Evolutionary conservation across 441 rosid species (phyloP).

Genomic region (Euphorbia schlechtendalii): DNA sequence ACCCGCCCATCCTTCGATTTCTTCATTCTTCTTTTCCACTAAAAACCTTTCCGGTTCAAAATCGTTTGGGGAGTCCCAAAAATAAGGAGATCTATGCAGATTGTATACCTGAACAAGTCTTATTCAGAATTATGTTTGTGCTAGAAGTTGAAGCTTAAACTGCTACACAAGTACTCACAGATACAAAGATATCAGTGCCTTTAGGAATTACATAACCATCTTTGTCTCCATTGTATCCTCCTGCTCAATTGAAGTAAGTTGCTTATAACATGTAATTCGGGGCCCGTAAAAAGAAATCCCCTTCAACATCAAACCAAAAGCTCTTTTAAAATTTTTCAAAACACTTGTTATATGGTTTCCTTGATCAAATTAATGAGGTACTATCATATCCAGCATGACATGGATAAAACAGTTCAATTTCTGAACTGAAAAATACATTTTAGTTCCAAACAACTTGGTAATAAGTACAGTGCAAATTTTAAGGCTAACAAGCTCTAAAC

Average conservation of each 20-base stretch:
- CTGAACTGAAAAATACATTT: too few relatives aligned
- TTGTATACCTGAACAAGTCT: constrained; percentile 55
- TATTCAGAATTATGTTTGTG: background rate
- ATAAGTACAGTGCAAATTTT: too few relatives aligned
- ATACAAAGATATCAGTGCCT: constrained; percentile 84
- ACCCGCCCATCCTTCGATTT: constrained; percentile 83
- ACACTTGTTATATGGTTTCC: background rate
- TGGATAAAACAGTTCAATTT: background rate
- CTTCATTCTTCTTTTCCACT: constrained; percentile 41
- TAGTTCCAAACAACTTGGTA: background rate
- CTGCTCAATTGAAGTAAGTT: constrained; percentile 37
- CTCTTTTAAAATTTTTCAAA: background rate
- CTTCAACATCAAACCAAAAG: background rate
- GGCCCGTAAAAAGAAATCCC: background rate
- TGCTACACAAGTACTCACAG: constrained; percentile 39
- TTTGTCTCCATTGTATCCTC: constrained; percentile 73
- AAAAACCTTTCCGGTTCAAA: constrained; percentile 83
- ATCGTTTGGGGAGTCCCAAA: constrained; percentile 67
- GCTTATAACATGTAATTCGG: too few relatives aligned
- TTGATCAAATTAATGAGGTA: background rate
- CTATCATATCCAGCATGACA: background rate
- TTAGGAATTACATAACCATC: constrained; percentile 65
- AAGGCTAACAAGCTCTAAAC: background rate
- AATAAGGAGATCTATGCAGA: constrained; percentile 86
- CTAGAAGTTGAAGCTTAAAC: background rate